Evolutionary conservation across 1,284 basidiomycete genomes (phyloP).

Genomic region (Cutaneotrichosporon spelunceum): DNA sequence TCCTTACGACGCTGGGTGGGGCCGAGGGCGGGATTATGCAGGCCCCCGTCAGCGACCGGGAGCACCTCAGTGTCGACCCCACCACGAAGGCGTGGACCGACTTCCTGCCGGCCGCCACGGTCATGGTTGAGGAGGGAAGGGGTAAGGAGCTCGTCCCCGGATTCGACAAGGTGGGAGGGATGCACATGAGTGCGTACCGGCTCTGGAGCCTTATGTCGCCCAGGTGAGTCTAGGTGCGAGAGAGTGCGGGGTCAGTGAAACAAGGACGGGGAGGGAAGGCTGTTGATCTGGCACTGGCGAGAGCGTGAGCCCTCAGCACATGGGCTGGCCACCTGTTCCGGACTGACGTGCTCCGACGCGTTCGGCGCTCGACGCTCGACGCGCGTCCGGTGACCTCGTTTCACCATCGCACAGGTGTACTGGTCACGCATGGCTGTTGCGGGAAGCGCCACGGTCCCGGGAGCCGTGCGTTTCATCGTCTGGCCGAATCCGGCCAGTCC

Average conservation of each 20-base stretch:
- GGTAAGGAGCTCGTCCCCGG: conserved; percentile 34
- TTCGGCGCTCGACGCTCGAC: too few species aligned
- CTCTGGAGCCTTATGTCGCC: conserved; percentile 33
- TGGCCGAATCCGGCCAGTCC: too few species aligned
- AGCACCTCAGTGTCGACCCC: conserved; percentile 30
- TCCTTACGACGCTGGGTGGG: conserved; percentile 32
- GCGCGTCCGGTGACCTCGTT: background rate
- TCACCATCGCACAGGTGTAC: background rate
- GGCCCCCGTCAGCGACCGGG: conserved; percentile 49
- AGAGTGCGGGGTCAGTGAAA: too few species aligned
- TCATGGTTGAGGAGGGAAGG: conserved; percentile 35
- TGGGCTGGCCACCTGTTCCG: too few species aligned
- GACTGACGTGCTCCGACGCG: too few species aligned
- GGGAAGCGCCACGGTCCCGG: background rate
- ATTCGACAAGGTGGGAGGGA: conserved; percentile 28
- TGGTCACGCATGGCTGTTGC: background rate
- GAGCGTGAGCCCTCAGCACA: too few species aligned
- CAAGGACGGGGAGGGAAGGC: background rate
- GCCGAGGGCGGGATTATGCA: conserved; percentile 51
- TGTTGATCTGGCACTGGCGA: too few species aligned
- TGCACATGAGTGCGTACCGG: conserved; percentile 41
- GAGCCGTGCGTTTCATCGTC: background rate
- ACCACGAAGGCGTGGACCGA: conserved; percentile 21
- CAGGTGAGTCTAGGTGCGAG: conserved; percentile 2
- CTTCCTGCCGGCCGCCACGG: conserved; percentile 27